These are phyloP conservation scores for Botrytis deweyae DNA, from an alignment of 2,329 filamentous ascomycete genomes.

Conservation along the genomic window DNA sequence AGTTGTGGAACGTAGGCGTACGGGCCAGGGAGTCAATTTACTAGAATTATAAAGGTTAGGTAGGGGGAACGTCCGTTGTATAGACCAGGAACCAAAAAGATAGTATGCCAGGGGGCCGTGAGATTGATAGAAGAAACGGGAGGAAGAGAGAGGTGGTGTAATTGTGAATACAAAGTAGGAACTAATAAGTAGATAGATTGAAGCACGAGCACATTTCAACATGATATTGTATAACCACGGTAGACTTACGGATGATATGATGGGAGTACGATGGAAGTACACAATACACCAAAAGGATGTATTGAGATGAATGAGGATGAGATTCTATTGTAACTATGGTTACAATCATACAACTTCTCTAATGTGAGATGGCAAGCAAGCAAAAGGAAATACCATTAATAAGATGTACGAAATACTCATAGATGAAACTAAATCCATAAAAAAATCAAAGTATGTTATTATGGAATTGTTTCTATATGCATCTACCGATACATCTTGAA, in stretches of 20 bases:
- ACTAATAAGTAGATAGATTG: neutral
- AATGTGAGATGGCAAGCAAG: neutral
- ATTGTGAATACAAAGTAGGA: neutral
- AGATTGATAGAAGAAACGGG: constrained; percentile 3
- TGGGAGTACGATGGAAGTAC: neutral
- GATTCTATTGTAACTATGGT: neutral
- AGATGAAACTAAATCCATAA: neutral
- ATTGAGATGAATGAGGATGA: neutral
- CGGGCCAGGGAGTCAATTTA: neutral
- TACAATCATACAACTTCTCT: neutral
- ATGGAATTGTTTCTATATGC: neutral
- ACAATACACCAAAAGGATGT: constrained; percentile 16
- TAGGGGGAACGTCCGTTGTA: constrained; percentile 8
- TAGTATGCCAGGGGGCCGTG: constrained; percentile 3
- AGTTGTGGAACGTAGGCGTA: constrained; percentile 11
- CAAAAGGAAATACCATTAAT: constrained; percentile 5
- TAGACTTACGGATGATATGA: neutral
- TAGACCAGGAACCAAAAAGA: constrained; percentile 14
- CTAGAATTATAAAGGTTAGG: constrained; percentile 4
- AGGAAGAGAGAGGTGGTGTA: neutral
- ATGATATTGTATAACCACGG: constrained; percentile 9
- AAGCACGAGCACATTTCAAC: constrained; percentile 4
- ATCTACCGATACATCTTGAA: neutral
- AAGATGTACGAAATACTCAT: neutral
- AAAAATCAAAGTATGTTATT: neutral